A percentile compares a stretch with the other conserved stretches of the same genome.
Evolutionary conservation across 306 rosid genomes (phyloP).

Genomic region (Quercus agrifolia): DNA sequence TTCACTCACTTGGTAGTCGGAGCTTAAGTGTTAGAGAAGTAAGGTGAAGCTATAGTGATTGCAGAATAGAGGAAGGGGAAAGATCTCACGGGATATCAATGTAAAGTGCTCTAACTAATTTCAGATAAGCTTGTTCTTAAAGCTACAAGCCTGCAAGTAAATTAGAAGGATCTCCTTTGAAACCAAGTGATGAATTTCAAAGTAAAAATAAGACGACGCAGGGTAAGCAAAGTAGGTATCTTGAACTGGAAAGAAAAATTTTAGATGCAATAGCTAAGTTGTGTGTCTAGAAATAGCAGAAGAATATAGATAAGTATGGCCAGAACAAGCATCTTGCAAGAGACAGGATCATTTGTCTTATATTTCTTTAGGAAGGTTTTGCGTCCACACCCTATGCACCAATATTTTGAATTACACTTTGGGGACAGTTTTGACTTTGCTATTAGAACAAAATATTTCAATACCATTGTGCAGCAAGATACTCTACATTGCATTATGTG

Average conservation of each 20-base stretch:
- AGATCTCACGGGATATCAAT: neutral
- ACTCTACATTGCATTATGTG: too few relatives aligned
- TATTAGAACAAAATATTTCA: too few relatives aligned
- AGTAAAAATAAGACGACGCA: neutral
- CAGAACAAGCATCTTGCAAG: too few relatives aligned
- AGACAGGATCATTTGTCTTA: too few relatives aligned
- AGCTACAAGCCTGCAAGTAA: neutral
- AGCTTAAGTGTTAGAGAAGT: neutral
- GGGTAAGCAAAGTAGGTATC: neutral
- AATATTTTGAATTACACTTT: too few relatives aligned
- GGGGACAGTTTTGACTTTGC: too few relatives aligned
- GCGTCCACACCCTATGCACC: too few relatives aligned
- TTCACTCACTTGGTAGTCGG: neutral
- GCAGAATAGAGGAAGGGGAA: neutral
- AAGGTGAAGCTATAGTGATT: neutral
- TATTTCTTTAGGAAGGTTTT: too few relatives aligned
- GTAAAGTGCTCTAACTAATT: neutral
- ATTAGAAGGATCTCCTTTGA: neutral
- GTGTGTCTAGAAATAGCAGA: neutral
- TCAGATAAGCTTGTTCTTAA: neutral
- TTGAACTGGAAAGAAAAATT: neutral
- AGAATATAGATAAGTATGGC: too few relatives aligned
- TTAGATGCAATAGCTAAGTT: neutral
- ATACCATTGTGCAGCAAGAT: too few relatives aligned
- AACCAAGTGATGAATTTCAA: neutral